Percentiles rank a stretch among this genome's conserved stretches.
Conservation (phyloP, 495 filamentous ascomycete genomes). For the Trichocladium antarcticum region DNA sequence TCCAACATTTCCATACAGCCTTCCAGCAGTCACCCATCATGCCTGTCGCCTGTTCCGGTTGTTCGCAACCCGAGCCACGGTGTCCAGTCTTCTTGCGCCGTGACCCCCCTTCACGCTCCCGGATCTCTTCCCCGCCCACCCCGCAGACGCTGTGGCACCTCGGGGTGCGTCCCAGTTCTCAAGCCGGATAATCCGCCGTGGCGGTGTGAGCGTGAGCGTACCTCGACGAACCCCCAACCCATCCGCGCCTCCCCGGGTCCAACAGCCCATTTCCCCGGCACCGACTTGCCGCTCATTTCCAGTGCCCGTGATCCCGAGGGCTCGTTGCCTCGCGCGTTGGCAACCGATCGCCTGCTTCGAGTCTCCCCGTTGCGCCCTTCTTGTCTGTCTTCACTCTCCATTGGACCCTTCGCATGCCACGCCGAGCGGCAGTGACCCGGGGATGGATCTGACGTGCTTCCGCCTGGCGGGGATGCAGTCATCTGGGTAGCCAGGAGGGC, state of each 20-base stretch:
- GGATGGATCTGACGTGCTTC: neutral
- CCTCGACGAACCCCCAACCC: neutral
- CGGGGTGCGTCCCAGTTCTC: neutral
- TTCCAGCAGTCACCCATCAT: no score
- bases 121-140: constrained; percentile 5
- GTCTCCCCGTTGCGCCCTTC: no score
- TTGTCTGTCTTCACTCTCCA: neutral
- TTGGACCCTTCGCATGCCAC: neutral
- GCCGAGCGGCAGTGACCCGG: neutral
- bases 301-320: no score
- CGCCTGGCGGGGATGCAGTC: neutral
- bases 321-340: no score
- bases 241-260: neutral
- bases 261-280: neutral
- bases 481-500: neutral
- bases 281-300: neutral
- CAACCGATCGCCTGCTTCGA: no score
- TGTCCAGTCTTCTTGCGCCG: no score
- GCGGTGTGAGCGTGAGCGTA: neutral
- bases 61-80: no score
- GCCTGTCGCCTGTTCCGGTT: no score
- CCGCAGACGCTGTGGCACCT: neutral
- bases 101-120: neutral
- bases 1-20: no score
- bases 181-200: neutral